phyloP scores from a whole-genome alignment of 2,329 filamentous ascomycete species.

The Colletotrichum musae region DNA sequence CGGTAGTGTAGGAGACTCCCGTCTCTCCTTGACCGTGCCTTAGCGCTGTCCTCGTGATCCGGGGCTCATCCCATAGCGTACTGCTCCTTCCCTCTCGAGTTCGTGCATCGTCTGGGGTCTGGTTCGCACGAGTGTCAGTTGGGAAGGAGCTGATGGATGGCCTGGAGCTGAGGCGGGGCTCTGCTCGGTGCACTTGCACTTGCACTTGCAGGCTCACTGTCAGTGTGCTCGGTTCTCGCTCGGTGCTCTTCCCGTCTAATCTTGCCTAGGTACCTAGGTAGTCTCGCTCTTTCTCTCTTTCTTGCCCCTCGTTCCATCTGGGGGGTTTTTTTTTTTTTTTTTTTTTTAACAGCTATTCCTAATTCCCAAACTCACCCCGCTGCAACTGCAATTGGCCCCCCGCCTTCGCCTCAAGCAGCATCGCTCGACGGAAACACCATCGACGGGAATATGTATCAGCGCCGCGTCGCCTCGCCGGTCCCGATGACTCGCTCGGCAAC shows the following conservation, averaged over 20 bases:
- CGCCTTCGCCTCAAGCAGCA: conserved; percentile 12
- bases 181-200: neutral
- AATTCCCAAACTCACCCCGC: neutral
- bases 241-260: neutral
- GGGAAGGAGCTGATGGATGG: conserved; percentile 26
- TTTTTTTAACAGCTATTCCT: neutral
- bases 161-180: conserved; percentile 31
- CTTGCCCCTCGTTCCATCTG: too few relatives aligned
- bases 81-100: conserved; percentile 37
- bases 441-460: conserved; percentile 22
- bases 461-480: conserved; percentile 6
- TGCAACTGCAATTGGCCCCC: conserved; percentile 9
- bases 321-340: too few relatives aligned
- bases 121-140: conserved; percentile 28
- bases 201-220: neutral
- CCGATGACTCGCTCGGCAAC: conserved; percentile 26
- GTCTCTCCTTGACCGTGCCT: neutral
- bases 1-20: neutral
- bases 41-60: conserved; percentile 30
- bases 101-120: conserved; percentile 32
- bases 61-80: conserved; percentile 13
- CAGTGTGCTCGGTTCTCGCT: neutral
- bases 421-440: conserved; percentile 20
- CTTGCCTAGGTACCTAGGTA: too few relatives aligned
- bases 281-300: too few relatives aligned